A percentile compares a stretch with the other conserved stretches of the same genome.
These are phyloP conservation scores for Themeda triandra DNA, from an alignment of 176 grass and related monocot genomes.

Conservation along the genomic window DNA sequence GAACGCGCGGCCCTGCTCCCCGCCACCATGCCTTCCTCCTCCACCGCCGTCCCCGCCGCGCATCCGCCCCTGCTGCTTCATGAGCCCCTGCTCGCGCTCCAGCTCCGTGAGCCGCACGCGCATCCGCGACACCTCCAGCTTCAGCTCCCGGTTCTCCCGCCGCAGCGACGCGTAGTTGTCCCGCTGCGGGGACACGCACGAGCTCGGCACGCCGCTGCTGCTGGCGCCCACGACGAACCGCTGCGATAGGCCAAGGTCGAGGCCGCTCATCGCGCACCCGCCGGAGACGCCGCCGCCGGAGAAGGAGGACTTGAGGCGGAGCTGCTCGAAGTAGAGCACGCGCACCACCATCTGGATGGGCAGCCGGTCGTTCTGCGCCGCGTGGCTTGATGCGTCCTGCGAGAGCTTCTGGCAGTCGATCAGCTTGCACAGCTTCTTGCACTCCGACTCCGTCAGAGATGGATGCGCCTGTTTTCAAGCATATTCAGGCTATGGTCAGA, in stretches of 20 bases:
- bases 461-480: constrained; percentile 60
- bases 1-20: constrained; percentile 51
- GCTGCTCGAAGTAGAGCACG: constrained; percentile 88
- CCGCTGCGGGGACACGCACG: constrained; percentile 51
- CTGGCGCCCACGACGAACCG: constrained; percentile 30
- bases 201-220: constrained; percentile 54
- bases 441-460: constrained; percentile 82
- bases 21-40: constrained; percentile 24
- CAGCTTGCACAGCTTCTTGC: constrained; percentile 94
- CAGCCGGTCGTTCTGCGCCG: constrained; percentile 86
- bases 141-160: constrained; percentile 87
- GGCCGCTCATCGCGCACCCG: constrained; percentile 3
- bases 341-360: constrained; percentile 74
- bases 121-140: constrained; percentile 84
- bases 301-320: constrained; percentile 45
- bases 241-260: constrained; percentile 9
- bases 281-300: not conserved
- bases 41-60: not conserved
- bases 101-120: constrained; percentile 71
- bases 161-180: constrained; percentile 87
- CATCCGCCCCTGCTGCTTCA: constrained; percentile 52
- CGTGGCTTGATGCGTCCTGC: constrained; percentile 41
- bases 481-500: not conserved
- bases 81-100: constrained; percentile 74
- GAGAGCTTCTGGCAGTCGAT: constrained; percentile 63